Conservation (phyloP, 129 eudicot genomes). For the Sambucus nigra region DNA sequence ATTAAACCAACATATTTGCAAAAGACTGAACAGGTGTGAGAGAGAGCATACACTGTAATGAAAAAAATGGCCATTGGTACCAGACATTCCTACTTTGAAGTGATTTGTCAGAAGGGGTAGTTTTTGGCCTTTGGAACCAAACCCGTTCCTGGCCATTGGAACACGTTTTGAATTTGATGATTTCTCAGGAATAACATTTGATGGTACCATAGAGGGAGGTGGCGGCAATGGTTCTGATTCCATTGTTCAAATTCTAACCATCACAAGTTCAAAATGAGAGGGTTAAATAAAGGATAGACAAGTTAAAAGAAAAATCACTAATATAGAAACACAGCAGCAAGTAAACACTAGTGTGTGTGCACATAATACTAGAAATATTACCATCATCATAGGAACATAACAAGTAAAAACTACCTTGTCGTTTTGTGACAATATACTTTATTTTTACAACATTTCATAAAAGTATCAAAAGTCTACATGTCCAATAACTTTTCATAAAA, state of each 20-base stretch:
- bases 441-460: no score
- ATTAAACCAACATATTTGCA: background rate
- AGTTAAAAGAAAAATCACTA: no score
- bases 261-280: background rate
- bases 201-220: conserved; percentile 38
- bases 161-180: conserved; percentile 10
- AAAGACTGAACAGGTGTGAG: background rate
- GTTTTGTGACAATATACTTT: no score
- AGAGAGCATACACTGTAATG: conserved; percentile 53
- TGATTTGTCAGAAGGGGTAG: conserved; percentile 43
- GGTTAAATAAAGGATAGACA: no score
- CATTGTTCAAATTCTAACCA: background rate
- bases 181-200: conserved; percentile 19
- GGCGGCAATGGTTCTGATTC: conserved; percentile 15
- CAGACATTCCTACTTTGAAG: conserved; percentile 34
- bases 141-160: conserved; percentile 29
- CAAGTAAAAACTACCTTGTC: no score
- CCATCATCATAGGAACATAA: no score
- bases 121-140: conserved; percentile 40
- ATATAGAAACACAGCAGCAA: no score
- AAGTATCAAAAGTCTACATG: no score
- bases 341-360: no score
- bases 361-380: no score
- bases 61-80: conserved; percentile 35
- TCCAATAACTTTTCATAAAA: no score